Evolutionary conservation across 2,329 filamentous ascomycete genomes (phyloP).

Genomic region (Waltergamsia citrina): DNA sequence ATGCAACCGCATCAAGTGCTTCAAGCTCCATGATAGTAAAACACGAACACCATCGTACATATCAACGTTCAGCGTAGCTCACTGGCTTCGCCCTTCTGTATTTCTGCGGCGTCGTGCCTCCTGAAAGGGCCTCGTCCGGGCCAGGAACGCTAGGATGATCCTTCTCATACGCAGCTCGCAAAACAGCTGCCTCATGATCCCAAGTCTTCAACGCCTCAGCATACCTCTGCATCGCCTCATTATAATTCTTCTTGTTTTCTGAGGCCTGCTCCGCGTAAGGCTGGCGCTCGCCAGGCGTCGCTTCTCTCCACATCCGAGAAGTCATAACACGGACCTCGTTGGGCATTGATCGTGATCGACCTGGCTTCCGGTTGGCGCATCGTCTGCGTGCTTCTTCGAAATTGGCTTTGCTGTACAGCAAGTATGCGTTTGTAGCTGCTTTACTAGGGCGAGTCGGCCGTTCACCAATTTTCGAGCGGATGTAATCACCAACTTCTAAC

Average conservation of each 20-base stretch:
- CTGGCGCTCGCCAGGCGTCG: constrained; percentile 56
- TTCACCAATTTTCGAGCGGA: constrained; percentile 56
- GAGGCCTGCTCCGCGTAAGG: constrained; percentile 72
- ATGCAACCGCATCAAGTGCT: too few relatives aligned
- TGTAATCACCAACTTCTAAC: constrained; percentile 38
- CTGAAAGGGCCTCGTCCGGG: constrained; percentile 11
- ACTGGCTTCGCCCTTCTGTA: constrained; percentile 24
- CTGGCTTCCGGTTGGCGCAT: constrained; percentile 53
- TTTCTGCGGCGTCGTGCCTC: constrained; percentile 16
- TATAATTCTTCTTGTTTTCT: constrained; percentile 58
- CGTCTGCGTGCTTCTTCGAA: constrained; percentile 51
- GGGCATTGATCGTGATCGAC: constrained; percentile 55
- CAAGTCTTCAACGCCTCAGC: constrained; percentile 57
- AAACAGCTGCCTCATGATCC: constrained; percentile 56
- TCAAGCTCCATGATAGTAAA: not conserved
- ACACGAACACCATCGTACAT: not conserved
- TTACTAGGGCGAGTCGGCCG: constrained; percentile 65
- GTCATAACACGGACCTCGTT: constrained; percentile 82
- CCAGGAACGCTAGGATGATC: constrained; percentile 32
- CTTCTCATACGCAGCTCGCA: constrained; percentile 40
- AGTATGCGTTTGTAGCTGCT: constrained; percentile 73
- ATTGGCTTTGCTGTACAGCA: constrained; percentile 76
- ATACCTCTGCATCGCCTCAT: constrained; percentile 48
- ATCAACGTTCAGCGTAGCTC: constrained; percentile 23
- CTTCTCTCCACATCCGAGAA: constrained; percentile 85